phyloP scores from a whole-genome alignment of 139 green algal genomes.

The Bryopsis sp. region DNA sequence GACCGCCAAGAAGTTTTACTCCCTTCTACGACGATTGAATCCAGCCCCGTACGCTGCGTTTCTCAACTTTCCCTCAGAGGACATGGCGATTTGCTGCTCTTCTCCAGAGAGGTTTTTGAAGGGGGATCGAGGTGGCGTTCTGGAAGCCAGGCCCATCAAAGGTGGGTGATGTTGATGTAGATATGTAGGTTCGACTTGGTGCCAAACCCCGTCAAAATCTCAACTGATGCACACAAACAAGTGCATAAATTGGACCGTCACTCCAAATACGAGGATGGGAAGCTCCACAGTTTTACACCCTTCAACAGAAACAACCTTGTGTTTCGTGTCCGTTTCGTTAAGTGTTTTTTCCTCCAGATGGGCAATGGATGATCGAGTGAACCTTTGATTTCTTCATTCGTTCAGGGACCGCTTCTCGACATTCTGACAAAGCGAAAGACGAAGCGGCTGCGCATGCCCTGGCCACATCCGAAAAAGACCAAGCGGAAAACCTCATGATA shows the following conservation, averaged over 20 bases:
- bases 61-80: slow-evolving; percentile 49
- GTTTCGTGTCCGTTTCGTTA: too few relatives aligned
- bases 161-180: too few relatives aligned
- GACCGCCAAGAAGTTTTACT: slow-evolving; percentile 58
- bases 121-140: slow-evolving; percentile 41
- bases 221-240: too few relatives aligned
- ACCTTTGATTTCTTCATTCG: too few relatives aligned
- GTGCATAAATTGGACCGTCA: too few relatives aligned
- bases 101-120: slow-evolving; percentile 94
- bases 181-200: too few relatives aligned
- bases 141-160: slow-evolving; percentile 98
- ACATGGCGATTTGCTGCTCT: slow-evolving; percentile 70
- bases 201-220: too few relatives aligned
- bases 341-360: too few relatives aligned
- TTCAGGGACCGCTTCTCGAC: not conserved
- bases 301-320: too few relatives aligned
- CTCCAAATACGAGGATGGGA: too few relatives aligned
- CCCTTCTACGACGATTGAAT: slow-evolving; percentile 70
- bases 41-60: slow-evolving; percentile 90
- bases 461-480: slow-evolving; percentile 73
- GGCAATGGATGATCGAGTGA: too few relatives aligned
- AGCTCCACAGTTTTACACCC: too few relatives aligned
- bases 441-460: slow-evolving; percentile 39
- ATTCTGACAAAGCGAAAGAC: slow-evolving; percentile 45
- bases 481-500: slow-evolving; percentile 99